Evolutionary conservation across 2,329 filamentous ascomycete genomes (phyloP).

Genomic region (Rachicladosporium sp.): DNA sequence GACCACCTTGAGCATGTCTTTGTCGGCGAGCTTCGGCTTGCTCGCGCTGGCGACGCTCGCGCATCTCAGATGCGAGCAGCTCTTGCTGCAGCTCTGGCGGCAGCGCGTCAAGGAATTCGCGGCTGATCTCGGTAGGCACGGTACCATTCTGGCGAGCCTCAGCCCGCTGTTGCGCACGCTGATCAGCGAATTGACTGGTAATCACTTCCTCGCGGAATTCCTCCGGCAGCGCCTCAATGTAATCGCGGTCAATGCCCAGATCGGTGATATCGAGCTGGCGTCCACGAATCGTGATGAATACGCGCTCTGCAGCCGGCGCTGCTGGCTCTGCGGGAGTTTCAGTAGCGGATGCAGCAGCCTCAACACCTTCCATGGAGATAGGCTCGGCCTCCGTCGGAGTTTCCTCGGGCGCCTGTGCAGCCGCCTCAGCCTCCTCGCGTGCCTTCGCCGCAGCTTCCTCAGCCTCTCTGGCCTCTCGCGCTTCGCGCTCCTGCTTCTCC

Average conservation of each 20-base stretch:
- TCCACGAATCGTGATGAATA: conserved; percentile 74
- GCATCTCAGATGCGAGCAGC: conserved; percentile 78
- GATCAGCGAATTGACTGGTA: conserved; percentile 72
- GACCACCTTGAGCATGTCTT: conserved; percentile 29
- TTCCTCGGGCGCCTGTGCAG: conserved; percentile 29
- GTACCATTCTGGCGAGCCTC: conserved; percentile 61
- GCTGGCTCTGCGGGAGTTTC: conserved; percentile 37
- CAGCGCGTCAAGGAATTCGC: conserved; percentile 85
- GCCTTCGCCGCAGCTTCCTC: conserved; percentile 26
- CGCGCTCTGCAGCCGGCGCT: conserved; percentile 35
- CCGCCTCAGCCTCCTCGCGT: conserved; percentile 18
- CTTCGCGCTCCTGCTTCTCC: conserved; percentile 39
- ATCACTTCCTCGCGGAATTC: conserved; percentile 94
- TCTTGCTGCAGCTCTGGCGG: conserved; percentile 84
- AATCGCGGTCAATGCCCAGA: conserved; percentile 86
- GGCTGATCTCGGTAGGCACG: conserved; percentile 72
- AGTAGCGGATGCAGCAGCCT: conserved; percentile 27
- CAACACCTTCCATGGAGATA: conserved; percentile 61
- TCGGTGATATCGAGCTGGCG: conserved; percentile 87
- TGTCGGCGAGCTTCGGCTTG: conserved; percentile 68
- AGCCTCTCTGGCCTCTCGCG: conserved; percentile 35
- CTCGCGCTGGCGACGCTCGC: conserved; percentile 77
- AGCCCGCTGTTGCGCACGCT: conserved; percentile 43
- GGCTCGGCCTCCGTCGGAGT: background rate
- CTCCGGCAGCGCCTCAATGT: conserved; percentile 88